These are phyloP conservation scores for Diaporthe vaccinii DNA, from an alignment of 2,329 filamentous ascomycete species.

Conservation along the genomic window DNA sequence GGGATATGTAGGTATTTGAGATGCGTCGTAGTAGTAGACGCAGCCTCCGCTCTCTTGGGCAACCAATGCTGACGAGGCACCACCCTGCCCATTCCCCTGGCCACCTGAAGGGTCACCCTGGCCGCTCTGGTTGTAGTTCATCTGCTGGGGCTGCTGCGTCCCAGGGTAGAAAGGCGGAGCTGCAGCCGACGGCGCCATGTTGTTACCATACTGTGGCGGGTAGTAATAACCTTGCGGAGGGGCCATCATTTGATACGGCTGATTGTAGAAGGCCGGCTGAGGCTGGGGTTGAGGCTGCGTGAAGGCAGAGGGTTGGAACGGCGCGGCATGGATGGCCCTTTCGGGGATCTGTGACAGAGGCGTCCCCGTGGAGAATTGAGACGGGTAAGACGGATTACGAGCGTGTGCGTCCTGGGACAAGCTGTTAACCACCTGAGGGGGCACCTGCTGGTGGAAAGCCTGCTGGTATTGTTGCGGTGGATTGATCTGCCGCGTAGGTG, in stretches of 20 bases:
- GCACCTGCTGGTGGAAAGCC: slow-evolving; percentile 96
- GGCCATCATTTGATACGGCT: slow-evolving; percentile 70
- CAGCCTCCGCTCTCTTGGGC: slow-evolving; percentile 96
- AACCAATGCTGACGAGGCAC: slow-evolving; percentile 70
- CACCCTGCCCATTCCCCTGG: slow-evolving; percentile 60
- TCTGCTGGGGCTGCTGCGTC: slow-evolving; percentile 60
- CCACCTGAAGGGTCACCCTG: slow-evolving; percentile 55
- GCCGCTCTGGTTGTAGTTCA: slow-evolving; percentile 58
- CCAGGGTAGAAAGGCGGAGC: slow-evolving; percentile 71
- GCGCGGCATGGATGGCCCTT: slow-evolving; percentile 88
- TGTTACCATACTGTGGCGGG: slow-evolving; percentile 63
- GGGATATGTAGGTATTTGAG: slow-evolving; percentile 73
- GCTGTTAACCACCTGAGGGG: slow-evolving; percentile 74
- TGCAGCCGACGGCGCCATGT: slow-evolving; percentile 53
- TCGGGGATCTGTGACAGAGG: slow-evolving; percentile 94
- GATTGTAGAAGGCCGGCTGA: slow-evolving; percentile 70
- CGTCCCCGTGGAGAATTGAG: slow-evolving; percentile 80
- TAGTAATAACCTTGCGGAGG: slow-evolving; percentile 78
- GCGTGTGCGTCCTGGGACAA: slow-evolving; percentile 72
- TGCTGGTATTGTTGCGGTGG: slow-evolving; percentile 73
- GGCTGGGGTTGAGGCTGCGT: slow-evolving; percentile 75
- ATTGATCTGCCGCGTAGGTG: slow-evolving; percentile 71
- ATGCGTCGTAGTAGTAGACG: slow-evolving; percentile 92
- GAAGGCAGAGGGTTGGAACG: slow-evolving; percentile 85
- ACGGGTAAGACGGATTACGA: slow-evolving; percentile 77